Evolutionary conservation across 495 filamentous ascomycete genomes (phyloP), one percentile per base, ranked within the genome.

Genomic region (Penicillium taxi): DNA sequence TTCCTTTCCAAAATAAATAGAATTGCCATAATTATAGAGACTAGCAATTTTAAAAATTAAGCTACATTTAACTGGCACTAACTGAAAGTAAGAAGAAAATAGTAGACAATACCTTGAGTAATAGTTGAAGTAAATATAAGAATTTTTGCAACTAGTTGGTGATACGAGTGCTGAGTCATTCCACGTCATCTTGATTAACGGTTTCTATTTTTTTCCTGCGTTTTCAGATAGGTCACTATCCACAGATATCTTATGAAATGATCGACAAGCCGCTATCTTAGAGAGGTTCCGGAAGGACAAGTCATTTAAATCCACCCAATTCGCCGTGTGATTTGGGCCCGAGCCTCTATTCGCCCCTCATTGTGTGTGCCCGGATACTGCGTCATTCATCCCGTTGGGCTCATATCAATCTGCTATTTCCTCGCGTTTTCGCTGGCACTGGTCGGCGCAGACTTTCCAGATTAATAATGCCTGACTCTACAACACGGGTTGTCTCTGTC

Each of bases 401-500:
- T 21, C 35, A 36, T 38, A 52, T 26, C 59, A 67, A 58, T 33
- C 43, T 65, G 64, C 45, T 63, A 40, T 48, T 50, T 17, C 37
- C 45, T 43, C 59, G 55, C 34, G 26, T 51, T 33, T 39, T 58
- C 26, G 56, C 58, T 59, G 59, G 61, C 56, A 47, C 36, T 25
- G 24, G 48, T 48, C 57, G 52, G 56, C 52, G 53, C 54, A 58
- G 55, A 47, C 45, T 55, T 41, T 41, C 38, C 35, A 55, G 55
- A 48, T 46, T 41, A 11, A 37, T 60, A 26, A 45, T 55, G 47
- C 32, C 51, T 19, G 26, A 41, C 20, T 37, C 37, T 14, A 38
- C 48, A 17, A 68, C 66, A 26, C 63, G 61, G 19, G 58, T 70
- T 26, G 44, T 66, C 22, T 58, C 66, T n/a, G 63, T 68, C 17